These are phyloP conservation scores for Elasticomyces elasticus DNA, from an alignment of 495 filamentous ascomycete species.

Conservation along the genomic window DNA sequence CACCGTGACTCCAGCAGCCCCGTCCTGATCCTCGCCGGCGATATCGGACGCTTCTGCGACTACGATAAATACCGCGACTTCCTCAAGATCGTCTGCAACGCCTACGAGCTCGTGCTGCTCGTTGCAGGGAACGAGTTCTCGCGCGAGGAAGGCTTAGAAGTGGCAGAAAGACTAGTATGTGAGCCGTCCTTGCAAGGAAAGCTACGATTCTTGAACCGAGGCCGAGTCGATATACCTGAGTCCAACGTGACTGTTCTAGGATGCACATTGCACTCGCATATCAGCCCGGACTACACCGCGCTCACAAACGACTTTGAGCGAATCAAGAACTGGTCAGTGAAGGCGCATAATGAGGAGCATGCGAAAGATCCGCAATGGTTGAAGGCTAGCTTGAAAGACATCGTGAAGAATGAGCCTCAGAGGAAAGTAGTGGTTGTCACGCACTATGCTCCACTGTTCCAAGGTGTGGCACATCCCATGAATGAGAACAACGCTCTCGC, in stretches of 20 bases:
- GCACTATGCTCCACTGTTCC: background rate
- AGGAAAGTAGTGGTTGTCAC: background rate
- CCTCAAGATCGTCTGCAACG: background rate
- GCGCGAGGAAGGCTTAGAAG: background rate
- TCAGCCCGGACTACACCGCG: background rate
- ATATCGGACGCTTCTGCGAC: background rate
- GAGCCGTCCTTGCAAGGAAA: background rate
- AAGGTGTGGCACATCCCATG: background rate
- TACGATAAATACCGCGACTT: background rate
- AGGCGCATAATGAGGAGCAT: background rate
- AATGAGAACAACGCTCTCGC: background rate
- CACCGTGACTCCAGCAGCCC: background rate
- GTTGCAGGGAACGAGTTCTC: background rate
- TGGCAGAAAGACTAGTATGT: background rate
- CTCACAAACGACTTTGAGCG: background rate
- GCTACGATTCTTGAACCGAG: background rate
- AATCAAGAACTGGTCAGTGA: background rate
- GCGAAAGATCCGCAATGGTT: background rate
- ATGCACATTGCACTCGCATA: background rate
- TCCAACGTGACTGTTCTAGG: background rate
- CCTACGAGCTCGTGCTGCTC: background rate
- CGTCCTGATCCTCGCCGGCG: background rate
- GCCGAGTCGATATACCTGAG: background rate
- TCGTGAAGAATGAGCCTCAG: background rate
- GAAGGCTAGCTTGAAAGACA: background rate